A percentile compares a stretch with the other conserved stretches of the same genome.
Evolutionary conservation across 805 yeast genomes (phyloP).

Genomic region (Zygoascus ofunaensis): DNA sequence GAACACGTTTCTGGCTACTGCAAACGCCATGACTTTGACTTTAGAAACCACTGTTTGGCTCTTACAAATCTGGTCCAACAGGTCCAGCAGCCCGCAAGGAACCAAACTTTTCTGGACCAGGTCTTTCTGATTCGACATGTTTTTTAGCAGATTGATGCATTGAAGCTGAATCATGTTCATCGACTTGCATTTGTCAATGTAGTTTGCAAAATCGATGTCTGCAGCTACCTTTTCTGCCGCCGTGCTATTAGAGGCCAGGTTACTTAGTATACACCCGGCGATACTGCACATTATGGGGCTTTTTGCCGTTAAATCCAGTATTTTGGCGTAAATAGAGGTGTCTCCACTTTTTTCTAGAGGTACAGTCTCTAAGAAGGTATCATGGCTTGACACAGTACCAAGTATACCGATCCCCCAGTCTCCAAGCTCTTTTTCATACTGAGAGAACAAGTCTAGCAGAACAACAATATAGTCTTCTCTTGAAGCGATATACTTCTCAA

Average conservation of each 20-base stretch:
- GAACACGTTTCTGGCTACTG: slow-evolving; percentile 9
- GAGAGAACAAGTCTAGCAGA: not conserved
- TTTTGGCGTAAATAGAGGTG: not conserved
- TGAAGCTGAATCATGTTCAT: slow-evolving; percentile 12
- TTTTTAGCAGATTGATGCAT: slow-evolving; percentile 14
- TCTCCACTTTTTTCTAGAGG: not conserved
- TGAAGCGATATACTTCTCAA: not conserved
- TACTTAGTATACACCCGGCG: slow-evolving; percentile 10
- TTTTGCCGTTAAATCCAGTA: not conserved
- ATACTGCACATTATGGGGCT: not conserved
- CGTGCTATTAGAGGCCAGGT: slow-evolving; percentile 5
- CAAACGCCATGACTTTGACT: slow-evolving; percentile 11
- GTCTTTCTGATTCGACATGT: slow-evolving; percentile 4
- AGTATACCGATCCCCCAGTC: slow-evolving; percentile 2
- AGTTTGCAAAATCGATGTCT: slow-evolving; percentile 1
- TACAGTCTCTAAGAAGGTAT: slow-evolving; percentile 1
- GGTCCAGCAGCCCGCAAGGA: slow-evolving; percentile 3
- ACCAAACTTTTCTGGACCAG: not conserved
- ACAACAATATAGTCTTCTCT: not conserved
- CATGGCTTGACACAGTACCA: slow-evolving; percentile 8
- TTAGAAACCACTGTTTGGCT: slow-evolving; percentile 5
- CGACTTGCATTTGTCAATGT: not conserved
- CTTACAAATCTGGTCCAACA: slow-evolving; percentile 9
- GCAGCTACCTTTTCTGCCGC: slow-evolving; percentile 4
- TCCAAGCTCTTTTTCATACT: not conserved